phyloP scores from a whole-genome alignment of 257 asterid genomes.

The Knoxia roxburghii region DNA sequence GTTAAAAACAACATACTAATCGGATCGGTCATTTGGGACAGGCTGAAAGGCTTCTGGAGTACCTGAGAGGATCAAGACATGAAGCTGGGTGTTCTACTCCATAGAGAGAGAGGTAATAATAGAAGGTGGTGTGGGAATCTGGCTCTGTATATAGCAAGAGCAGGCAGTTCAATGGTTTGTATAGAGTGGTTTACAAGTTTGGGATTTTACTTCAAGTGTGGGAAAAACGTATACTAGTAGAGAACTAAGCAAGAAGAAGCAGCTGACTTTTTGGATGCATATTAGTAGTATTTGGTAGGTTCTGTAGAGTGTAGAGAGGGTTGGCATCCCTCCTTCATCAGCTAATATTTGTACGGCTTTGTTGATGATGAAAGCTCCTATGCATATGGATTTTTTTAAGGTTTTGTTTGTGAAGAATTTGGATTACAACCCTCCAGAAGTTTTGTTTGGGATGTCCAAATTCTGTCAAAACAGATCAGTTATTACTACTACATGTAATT shows the following conservation, averaged over 20 bases:
- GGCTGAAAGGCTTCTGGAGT: slow-evolving; percentile 90
- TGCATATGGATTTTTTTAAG: slow-evolving; percentile 24
- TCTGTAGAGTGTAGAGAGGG: slow-evolving; percentile 21
- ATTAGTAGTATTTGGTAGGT: slow-evolving; percentile 36
- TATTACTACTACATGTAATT: slow-evolving; percentile 11
- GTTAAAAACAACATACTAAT: slow-evolving; percentile 12
- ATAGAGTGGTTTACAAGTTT: slow-evolving; percentile 52
- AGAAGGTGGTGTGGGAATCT: slow-evolving; percentile 36
- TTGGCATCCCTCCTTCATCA: slow-evolving; percentile 15
- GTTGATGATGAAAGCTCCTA: slow-evolving; percentile 22
- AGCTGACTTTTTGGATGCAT: slow-evolving; percentile 42
- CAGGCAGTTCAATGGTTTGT: slow-evolving; percentile 38
- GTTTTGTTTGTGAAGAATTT: slow-evolving; percentile 30
- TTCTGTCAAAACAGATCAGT: slow-evolving; percentile 30
- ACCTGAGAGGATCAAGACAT: slow-evolving; percentile 90
- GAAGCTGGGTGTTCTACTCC: slow-evolving; percentile 77
- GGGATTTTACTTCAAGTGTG: slow-evolving; percentile 16
- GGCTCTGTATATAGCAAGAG: slow-evolving; percentile 45
- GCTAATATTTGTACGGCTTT: slow-evolving; percentile 28
- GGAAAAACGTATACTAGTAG: slow-evolving; percentile 16
- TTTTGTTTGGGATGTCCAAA: slow-evolving; percentile 50
- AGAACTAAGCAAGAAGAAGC: slow-evolving; percentile 34
- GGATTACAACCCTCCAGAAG: slow-evolving; percentile 39
- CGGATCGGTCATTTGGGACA: slow-evolving; percentile 33
- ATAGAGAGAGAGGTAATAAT: slow-evolving; percentile 23